Base-by-base conservation (phyloP, 1,284 basidiomycete species). In the Athelia sp. region DNA sequence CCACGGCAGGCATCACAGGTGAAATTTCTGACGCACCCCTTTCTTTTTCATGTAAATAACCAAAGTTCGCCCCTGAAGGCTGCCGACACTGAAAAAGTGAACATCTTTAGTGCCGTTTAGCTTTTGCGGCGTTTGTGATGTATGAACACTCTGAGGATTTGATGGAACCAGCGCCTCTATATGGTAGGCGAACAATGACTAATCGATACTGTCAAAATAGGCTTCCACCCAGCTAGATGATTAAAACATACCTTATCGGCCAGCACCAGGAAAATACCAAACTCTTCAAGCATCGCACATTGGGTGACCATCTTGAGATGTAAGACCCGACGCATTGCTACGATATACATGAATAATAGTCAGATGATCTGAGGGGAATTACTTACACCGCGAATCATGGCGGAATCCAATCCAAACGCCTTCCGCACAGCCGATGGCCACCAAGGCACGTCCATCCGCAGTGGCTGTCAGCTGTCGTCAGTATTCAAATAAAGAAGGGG, bases 381-480 rank as follows among this genome's bases (percentile, higher is more conserved):
- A 60, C 87, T 62, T 63, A 89, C 87, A 95, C 63, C 76, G 71
- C 0, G 93, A 85, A 62, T 96, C 88, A 58, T 91, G 87, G 26
- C 91, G 80, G 66, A 97, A 86, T 0, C 95, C 96, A 55, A 98
- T 96, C 92, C 93, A 98, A 2, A 98, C 91, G 32, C 96, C 96
- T 61, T 98, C 93, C 0, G 90, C 86, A 65, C 94, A 97, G 18
- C 95, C 95, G 56, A 98, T 86, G 0, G 95, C 93, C 17, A 98
- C 87, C 15, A 98, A 75, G 2, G 81, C 79, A 40, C 92, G 81
- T 3, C 89, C 84, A 63, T 98, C 93, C 4, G 81, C 75, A 2
- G 93, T 93, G 48, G 78, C 89, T 91, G 53, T 4, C 53, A 53
- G 32, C 31, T 4, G n/a, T 21, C 34, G 47, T n/a, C 14, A 17